Evolutionary conservation across 2,329 filamentous ascomycete genomes (phyloP).

Genomic region (Colletotrichum chlorophyti): DNA sequence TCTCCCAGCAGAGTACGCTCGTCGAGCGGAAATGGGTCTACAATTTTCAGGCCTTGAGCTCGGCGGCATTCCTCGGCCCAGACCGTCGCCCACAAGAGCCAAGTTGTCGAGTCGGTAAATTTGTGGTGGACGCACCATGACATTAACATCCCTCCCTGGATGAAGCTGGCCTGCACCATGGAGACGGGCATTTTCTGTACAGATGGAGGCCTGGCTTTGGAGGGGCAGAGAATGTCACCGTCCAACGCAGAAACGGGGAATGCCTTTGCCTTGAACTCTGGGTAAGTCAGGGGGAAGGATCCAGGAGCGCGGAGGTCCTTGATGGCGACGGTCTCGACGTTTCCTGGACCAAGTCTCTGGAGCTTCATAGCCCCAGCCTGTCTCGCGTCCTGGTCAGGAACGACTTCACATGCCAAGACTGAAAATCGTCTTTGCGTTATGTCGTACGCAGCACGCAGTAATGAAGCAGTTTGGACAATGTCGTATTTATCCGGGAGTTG

Average conservation of each 20-base stretch:
- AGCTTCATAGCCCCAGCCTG: conserved; percentile 10
- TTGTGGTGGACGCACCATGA: conserved; percentile 11
- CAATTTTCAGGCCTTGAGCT: conserved; percentile 1
- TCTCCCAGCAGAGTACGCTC: conserved; percentile 7
- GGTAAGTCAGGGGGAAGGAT: conserved; percentile 1
- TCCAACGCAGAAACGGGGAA: conserved; percentile 13
- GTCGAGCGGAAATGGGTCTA: background rate
- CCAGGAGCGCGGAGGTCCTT: conserved; percentile 11
- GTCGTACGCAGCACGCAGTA: too few species aligned
- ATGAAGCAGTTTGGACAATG: too few species aligned
- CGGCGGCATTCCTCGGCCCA: conserved; percentile 16
- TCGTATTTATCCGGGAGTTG: too few species aligned
- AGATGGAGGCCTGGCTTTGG: conserved; percentile 1
- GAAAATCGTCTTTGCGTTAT: too few species aligned
- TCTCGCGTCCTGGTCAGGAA: conserved; percentile 1
- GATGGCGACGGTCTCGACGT: background rate
- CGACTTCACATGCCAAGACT: too few species aligned
- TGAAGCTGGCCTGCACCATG: conserved; percentile 9
- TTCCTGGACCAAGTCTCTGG: background rate
- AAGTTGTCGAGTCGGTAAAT: conserved; percentile 5
- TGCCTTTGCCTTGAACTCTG: conserved; percentile 9
- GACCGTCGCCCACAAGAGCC: conserved; percentile 10
- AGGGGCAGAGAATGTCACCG: background rate
- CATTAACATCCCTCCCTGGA: conserved; percentile 13
- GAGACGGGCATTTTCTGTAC: conserved; percentile 3